Evolutionary conservation across 1,284 basidiomycete genomes (phyloP).

Genomic region (Boletellus sp.): DNA sequence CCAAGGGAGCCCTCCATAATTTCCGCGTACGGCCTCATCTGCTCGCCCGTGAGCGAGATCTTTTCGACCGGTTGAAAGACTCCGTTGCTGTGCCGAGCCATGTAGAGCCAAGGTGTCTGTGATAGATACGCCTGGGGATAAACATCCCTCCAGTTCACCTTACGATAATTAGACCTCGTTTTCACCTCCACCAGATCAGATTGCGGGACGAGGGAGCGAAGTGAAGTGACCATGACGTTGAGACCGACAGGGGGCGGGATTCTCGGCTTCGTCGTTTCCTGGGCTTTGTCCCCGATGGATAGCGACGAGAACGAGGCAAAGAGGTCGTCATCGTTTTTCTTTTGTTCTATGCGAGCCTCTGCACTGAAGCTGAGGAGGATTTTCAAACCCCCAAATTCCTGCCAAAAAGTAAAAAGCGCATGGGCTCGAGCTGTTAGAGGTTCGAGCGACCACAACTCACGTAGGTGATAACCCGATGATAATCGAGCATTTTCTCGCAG

Average conservation of each 20-base stretch:
- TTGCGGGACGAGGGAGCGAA: slow-evolving; percentile 32
- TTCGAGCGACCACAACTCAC: slow-evolving; percentile 25
- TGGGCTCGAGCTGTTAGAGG: too few relatives aligned
- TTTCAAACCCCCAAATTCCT: slow-evolving; percentile 34
- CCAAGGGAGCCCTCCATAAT: slow-evolving; percentile 19
- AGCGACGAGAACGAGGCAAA: slow-evolving; percentile 28
- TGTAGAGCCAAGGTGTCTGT: slow-evolving; percentile 36
- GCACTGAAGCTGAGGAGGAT: slow-evolving; percentile 32
- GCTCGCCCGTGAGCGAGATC: slow-evolving; percentile 21
- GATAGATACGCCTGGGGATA: slow-evolving; percentile 42
- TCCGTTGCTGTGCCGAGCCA: slow-evolving; percentile 36
- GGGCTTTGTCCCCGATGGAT: slow-evolving; percentile 12
- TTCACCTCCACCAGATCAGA: slow-evolving; percentile 39
- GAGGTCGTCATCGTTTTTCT: slow-evolving; percentile 19
- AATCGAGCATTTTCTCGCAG: slow-evolving; percentile 32
- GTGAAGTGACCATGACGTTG: slow-evolving; percentile 12
- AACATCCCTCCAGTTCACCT: slow-evolving; percentile 36
- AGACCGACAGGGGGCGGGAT: slow-evolving; percentile 7
- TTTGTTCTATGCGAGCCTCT: slow-evolving; percentile 29
- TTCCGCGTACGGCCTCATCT: slow-evolving; percentile 24
- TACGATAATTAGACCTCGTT: slow-evolving; percentile 31
- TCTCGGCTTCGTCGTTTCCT: not conserved
- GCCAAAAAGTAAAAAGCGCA: not conserved
- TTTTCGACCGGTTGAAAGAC: slow-evolving; percentile 31
- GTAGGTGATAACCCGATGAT: slow-evolving; percentile 37